A percentile compares a stretch with the other conserved stretches of the same genome.
Conservation (phyloP, 164 flowering plant species). For the Saururus chinensis region DNA sequence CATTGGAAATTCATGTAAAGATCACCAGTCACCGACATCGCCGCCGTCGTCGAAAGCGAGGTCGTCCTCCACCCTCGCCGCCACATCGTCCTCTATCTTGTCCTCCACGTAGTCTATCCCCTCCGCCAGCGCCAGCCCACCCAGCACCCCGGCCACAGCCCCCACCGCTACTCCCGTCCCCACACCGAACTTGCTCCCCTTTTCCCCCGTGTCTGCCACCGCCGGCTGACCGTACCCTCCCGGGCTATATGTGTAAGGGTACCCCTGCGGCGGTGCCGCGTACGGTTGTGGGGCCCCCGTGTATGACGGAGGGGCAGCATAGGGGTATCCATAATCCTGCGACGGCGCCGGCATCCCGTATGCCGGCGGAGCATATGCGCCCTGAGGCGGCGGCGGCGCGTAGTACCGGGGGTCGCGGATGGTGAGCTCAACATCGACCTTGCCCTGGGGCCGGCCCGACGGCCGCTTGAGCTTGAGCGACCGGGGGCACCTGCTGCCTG, state of each 20-base stretch:
- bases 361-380: too few relatives aligned
- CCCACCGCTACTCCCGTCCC: constrained; percentile 91
- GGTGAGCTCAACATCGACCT: too few relatives aligned
- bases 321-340: not conserved
- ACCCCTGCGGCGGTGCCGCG: not conserved
- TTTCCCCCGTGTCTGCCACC: constrained; percentile 25
- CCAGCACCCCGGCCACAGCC: constrained; percentile 64
- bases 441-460: too few relatives aligned
- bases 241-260: constrained; percentile 10
- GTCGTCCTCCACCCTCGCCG: constrained; percentile 56
- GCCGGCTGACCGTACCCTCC: constrained; percentile 8
- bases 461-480: not conserved
- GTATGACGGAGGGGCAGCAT: constrained; percentile 15
- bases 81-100: constrained; percentile 49
- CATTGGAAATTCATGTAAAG: too few relatives aligned
- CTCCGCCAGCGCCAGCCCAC: constrained; percentile 67
- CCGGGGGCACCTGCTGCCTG: constrained; percentile 10
- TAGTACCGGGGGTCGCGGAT: not conserved
- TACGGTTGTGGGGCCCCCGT: constrained; percentile 27
- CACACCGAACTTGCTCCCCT: constrained; percentile 38
- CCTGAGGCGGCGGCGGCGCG: not conserved
- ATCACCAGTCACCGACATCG: not conserved
- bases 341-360: too few relatives aligned
- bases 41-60: constrained; percentile 17
- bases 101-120: constrained; percentile 60